phyloP scores from a whole-genome alignment of 345 rosid species.

The Linum lewisii region DNA sequence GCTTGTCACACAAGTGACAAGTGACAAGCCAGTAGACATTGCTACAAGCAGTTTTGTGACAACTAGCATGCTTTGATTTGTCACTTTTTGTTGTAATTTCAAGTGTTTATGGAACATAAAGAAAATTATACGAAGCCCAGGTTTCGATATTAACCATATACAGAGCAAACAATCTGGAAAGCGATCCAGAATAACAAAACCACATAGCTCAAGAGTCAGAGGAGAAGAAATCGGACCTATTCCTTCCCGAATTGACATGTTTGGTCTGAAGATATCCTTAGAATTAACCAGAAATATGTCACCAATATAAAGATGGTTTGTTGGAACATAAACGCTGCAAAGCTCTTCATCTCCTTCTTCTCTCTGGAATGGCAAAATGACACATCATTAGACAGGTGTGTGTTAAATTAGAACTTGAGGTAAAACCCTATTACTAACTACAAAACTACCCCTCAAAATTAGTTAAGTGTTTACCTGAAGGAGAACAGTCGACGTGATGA shows the following conservation, averaged over 20 bases:
- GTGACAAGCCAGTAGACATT: no score
- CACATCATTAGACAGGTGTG: neutral
- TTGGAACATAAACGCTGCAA: constrained; percentile 81
- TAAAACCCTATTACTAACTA: no score
- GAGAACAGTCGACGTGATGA: constrained; percentile 66
- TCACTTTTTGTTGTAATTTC: no score
- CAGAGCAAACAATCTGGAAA: neutral
- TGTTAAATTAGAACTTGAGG: neutral
- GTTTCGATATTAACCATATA: no score
- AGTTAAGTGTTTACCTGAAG: constrained; percentile 62
- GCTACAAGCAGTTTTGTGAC: no score
- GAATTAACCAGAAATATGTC: constrained; percentile 76
- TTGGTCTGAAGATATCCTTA: constrained; percentile 70
- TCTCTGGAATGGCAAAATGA: constrained; percentile 38
- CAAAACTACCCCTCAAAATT: no score
- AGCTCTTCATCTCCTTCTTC: constrained; percentile 70
- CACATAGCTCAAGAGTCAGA: no score
- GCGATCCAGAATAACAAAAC: neutral
- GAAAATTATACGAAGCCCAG: no score
- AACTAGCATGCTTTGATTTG: no score
- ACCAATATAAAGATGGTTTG: constrained; percentile 78
- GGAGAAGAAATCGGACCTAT: constrained; percentile 47
- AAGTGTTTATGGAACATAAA: no score
- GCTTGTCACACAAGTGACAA: no score
- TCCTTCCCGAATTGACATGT: constrained; percentile 80